phyloP scores from a whole-genome alignment of 345 rosid species.

The Raphanus sativus region DNA sequence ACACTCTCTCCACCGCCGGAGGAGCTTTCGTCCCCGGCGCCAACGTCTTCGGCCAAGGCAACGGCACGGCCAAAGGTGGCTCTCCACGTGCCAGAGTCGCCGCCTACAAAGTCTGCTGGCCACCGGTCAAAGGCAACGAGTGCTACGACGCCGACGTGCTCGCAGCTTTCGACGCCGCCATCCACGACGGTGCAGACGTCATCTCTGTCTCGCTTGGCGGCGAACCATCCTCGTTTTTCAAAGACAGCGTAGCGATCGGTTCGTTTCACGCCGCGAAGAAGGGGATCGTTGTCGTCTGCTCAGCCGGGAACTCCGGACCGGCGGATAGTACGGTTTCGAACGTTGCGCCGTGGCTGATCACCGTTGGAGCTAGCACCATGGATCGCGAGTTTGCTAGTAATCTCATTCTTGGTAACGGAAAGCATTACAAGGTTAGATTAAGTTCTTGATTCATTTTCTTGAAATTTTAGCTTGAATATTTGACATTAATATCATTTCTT shows the following conservation, averaged over 20 bases:
- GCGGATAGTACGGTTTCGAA: slow-evolving; percentile 58
- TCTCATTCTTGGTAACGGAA: slow-evolving; percentile 58
- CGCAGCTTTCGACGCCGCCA: slow-evolving; percentile 70
- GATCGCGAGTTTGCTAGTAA: slow-evolving; percentile 78
- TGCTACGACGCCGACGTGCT: slow-evolving; percentile 80
- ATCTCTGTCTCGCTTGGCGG: slow-evolving; percentile 75
- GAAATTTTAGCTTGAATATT: neutral
- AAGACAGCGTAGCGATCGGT: slow-evolving; percentile 67
- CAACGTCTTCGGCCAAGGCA: slow-evolving; percentile 52
- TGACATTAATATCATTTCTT: neutral
- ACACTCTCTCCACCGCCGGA: slow-evolving; percentile 84
- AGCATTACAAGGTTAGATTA: slow-evolving; percentile 50
- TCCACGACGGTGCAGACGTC: slow-evolving; percentile 75
- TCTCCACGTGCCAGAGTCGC: slow-evolving; percentile 81
- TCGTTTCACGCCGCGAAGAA: slow-evolving; percentile 73
- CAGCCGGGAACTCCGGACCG: slow-evolving; percentile 90
- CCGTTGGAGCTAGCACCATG: slow-evolving; percentile 86
- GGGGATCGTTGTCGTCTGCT: slow-evolving; percentile 61
- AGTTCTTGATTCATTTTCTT: neutral
- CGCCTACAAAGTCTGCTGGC: slow-evolving; percentile 90
- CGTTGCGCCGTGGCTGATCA: slow-evolving; percentile 84
- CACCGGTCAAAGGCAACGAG: slow-evolving; percentile 38
- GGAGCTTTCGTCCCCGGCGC: slow-evolving; percentile 61
- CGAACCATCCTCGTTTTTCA: slow-evolving; percentile 41
- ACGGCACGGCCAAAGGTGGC: slow-evolving; percentile 82